A percentile compares a stretch with the other conserved stretches of the same genome.
These are phyloP conservation scores for Theileria sp. DNA, from an alignment of 169 alveolate genomes.

Conservation along the genomic window DNA sequence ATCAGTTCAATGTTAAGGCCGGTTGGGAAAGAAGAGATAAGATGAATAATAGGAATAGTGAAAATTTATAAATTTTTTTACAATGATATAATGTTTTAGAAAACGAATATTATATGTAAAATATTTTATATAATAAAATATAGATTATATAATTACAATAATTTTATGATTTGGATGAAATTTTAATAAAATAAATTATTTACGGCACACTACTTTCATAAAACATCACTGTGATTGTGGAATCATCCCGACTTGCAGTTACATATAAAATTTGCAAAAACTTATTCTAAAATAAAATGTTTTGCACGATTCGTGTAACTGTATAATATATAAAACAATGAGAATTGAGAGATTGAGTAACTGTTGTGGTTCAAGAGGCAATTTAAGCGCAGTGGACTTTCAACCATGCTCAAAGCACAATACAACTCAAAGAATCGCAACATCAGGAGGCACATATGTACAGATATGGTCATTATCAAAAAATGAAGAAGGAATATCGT, in stretches of 20 bases:
- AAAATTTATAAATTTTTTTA: neutral
- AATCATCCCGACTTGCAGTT: neutral
- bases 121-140: too few species aligned
- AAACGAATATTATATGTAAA: too few species aligned
- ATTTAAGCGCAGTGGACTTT: constrained; percentile 60
- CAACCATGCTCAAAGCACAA: constrained; percentile 57
- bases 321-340: constrained; percentile 18
- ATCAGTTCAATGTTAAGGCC: constrained; percentile 18
- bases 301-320: neutral
- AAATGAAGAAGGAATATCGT: neutral
- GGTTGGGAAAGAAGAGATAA: constrained; percentile 27
- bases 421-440: constrained; percentile 55
- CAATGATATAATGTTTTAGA: neutral
- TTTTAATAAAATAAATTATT: too few species aligned
- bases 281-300: neutral
- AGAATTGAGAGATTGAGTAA: constrained; percentile 53
- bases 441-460: constrained; percentile 55
- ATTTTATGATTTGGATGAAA: neutral
- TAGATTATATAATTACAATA: too few species aligned
- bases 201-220: neutral
- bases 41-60: neutral
- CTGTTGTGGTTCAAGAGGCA: constrained; percentile 67
- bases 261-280: neutral
- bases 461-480: constrained; percentile 65
- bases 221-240: neutral